These are phyloP conservation scores for Ilyonectria mors-panacis DNA, from an alignment of 2,329 filamentous ascomycete genomes.

Conservation along the genomic window DNA sequence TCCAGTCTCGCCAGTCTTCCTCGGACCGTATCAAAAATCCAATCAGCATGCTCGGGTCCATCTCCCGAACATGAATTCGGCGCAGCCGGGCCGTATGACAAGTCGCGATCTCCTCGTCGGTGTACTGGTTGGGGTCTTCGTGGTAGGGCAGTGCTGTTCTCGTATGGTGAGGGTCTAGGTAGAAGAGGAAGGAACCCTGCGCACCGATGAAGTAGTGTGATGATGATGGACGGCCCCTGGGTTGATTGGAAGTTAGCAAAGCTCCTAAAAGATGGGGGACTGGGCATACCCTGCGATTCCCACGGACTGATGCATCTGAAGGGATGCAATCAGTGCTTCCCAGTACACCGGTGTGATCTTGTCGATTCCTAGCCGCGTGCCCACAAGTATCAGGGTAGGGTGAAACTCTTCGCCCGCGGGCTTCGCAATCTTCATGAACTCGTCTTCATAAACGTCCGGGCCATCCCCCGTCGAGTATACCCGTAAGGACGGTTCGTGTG, in stretches of 20 bases:
- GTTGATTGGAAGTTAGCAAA: constrained; percentile 26
- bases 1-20: constrained; percentile 89
- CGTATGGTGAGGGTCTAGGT: constrained; percentile 93
- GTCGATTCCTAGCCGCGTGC: constrained; percentile 91
- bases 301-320: constrained; percentile 93
- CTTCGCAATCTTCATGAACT: constrained; percentile 83
- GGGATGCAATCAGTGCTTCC: constrained; percentile 87
- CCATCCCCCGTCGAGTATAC: constrained; percentile 94
- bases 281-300: constrained; percentile 88
- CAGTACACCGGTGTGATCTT: constrained; percentile 96
- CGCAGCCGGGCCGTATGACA: constrained; percentile 91
- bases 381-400: constrained; percentile 90
- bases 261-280: background rate
- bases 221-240: constrained; percentile 89
- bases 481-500: constrained; percentile 74
- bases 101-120: constrained; percentile 80
- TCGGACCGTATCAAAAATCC: constrained; percentile 89
- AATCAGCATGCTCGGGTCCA: constrained; percentile 98
- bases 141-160: constrained; percentile 79
- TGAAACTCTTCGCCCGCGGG: constrained; percentile 76
- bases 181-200: constrained; percentile 86
- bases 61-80: constrained; percentile 86
- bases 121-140: constrained; percentile 70
- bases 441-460: constrained; percentile 93
- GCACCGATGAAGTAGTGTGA: constrained; percentile 77